Evolutionary conservation across 1,284 basidiomycete species (phyloP), one percentile per base, ranked within the genome.

Genomic region (Cryptococcus jaspeensis): DNA sequence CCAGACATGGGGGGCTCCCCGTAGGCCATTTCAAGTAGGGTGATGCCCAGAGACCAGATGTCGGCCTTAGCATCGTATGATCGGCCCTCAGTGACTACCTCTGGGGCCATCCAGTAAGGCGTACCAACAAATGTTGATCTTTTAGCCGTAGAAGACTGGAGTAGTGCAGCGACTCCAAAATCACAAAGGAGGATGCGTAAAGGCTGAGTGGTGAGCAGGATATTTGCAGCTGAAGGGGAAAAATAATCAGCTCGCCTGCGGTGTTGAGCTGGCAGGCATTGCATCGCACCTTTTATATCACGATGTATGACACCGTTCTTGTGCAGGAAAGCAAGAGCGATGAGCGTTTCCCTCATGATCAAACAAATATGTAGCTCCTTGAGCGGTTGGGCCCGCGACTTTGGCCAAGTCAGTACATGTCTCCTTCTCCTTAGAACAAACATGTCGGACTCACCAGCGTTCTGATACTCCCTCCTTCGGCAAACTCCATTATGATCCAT

Each of bases 401-500:
- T 84, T 85, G 86, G 85, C 88, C 89, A 22, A 39, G 23, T n/a
- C n/a, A 20, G 25, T 16, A 43, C 25, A 13, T 32, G n/a, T 16
- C 45, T 9, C 32, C 35, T 20, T 35, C 32, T 18, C 36, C 13
- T 6, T 8, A 23, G 15, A 11, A n/a, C 11, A 13, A 15, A 28
- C 7, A 41, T 9, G 36, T 16, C 11, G 6, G 3, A 72, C 81
- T 70, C 64, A 84, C 82, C 64, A 99, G 81, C 0, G 92, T 92
- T 47, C 92, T 83, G 11, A 98, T 91, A 70, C 92, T 96, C 9
- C 96, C 96, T 3, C 95, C 96, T 63, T 92, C 87, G 6, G 96
- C 96, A 71, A 88, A 89, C 76, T 99, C 96, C 96, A 99, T 99
- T 40, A 90, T 92, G 65, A 99, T 99, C 93, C 96, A 99, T 5